A percentile compares a stretch with the other conserved stretches of the same genome.
Evolutionary conservation across 2,329 filamentous ascomycete genomes (phyloP).

Genomic region (Chrysosphaeria jannelii): DNA sequence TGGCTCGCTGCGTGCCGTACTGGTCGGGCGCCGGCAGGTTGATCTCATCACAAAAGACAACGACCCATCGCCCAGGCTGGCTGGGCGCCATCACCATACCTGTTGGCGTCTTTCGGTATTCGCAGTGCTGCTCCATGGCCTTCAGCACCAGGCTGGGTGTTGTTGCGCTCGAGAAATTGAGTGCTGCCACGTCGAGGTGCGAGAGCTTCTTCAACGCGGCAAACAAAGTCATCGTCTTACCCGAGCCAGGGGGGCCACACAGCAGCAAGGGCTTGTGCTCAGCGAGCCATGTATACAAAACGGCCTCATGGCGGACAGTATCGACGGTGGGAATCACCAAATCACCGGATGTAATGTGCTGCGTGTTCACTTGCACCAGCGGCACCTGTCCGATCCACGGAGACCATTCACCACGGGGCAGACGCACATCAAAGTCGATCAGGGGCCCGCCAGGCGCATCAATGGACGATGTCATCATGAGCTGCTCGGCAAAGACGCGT

Average conservation of each 20-base stretch:
- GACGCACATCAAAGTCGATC: constrained; percentile 78
- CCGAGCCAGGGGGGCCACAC: constrained; percentile 89
- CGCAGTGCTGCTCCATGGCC: constrained; percentile 97
- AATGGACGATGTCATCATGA: constrained; percentile 58
- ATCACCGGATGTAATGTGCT: constrained; percentile 92
- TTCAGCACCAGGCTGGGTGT: constrained; percentile 95
- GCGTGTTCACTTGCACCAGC: constrained; percentile 85
- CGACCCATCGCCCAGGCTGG: constrained; percentile 90
- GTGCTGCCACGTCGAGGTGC: constrained; percentile 95
- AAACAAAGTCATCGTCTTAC: constrained; percentile 99
- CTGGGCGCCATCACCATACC: constrained; percentile 86
- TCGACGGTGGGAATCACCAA: constrained; percentile 95
- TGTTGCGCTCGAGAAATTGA: constrained; percentile 97
- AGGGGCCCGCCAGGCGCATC: constrained; percentile 37
- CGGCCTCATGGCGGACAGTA: constrained; percentile 89
- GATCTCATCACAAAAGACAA: constrained; percentile 98
- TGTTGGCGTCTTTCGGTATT: constrained; percentile 96
- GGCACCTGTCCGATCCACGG: constrained; percentile 91
- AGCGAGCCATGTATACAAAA: constrained; percentile 97
- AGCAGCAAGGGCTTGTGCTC: constrained; percentile 93
- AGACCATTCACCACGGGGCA: constrained; percentile 70
- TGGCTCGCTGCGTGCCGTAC: constrained; percentile 89
- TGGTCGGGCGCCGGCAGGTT: constrained; percentile 93
- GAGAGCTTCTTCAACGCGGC: constrained; percentile 87
- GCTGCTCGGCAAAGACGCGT: constrained; percentile 63